A percentile compares a stretch with the other conserved stretches of the same genome.
Evolutionary conservation across 345 rosid genomes (phyloP).

Genomic region (Combretum micranthum): DNA sequence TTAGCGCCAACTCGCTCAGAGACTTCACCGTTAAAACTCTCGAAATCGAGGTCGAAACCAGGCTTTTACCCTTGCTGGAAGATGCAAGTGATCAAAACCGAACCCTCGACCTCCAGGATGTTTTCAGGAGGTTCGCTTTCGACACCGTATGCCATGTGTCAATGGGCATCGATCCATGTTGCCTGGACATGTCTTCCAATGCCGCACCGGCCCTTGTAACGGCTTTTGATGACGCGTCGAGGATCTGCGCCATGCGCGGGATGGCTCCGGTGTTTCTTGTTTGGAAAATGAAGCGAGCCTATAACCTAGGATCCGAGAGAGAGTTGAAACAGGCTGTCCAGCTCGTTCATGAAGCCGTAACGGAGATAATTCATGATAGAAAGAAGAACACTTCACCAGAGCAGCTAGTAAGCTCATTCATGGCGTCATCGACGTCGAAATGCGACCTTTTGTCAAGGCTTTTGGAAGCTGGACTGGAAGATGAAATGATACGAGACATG

Average conservation of each 20-base stretch:
- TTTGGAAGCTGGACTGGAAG: conserved; percentile 31
- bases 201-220: conserved; percentile 31
- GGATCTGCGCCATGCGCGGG: conserved; percentile 49
- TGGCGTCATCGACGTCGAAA: background rate
- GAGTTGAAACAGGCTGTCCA: conserved; percentile 34
- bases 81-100: conserved; percentile 13
- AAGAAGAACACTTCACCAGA: background rate
- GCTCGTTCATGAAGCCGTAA: conserved; percentile 24
- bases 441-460: conserved; percentile 46
- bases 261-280: conserved; percentile 34
- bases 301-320: conserved; percentile 54
- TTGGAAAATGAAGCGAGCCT: conserved; percentile 57
- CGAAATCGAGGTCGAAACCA: conserved; percentile 40
- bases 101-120: conserved; percentile 49
- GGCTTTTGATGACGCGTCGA: conserved; percentile 51
- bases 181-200: conserved; percentile 32
- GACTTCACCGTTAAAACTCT: conserved; percentile 46
- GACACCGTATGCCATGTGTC: conserved; percentile 46
- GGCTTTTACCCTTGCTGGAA: conserved; percentile 46
- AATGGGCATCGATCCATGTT: conserved; percentile 44
- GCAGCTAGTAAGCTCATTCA: background rate
- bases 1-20: conserved; percentile 47
- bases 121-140: conserved; percentile 49
- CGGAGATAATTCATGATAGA: conserved; percentile 33
- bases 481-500: conserved; percentile 50